A percentile compares a stretch with the other conserved stretches of the same genome.
phyloP scores from a whole-genome alignment of 805 yeast species.

The Candida nanaspora region DNA sequence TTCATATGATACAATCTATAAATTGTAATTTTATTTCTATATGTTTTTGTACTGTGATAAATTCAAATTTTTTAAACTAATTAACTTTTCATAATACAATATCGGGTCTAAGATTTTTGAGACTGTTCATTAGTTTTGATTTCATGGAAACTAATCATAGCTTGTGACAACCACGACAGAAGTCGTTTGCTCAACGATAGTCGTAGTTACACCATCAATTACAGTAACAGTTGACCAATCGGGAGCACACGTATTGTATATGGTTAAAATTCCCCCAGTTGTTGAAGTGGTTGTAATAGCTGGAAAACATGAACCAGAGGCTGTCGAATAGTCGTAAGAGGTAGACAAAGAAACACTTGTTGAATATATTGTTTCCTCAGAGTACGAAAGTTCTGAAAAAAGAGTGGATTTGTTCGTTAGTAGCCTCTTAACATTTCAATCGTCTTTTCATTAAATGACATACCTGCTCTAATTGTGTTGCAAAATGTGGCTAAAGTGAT shows the following conservation, averaged over 20 bases:
- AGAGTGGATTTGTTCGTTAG: not conserved
- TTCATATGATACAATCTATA: too few species aligned
- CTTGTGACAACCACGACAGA: not conserved
- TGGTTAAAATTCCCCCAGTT: constrained; percentile 2
- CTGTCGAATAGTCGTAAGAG: not conserved
- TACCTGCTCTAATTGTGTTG: not conserved
- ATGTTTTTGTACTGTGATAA: too few species aligned
- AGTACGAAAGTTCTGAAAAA: not conserved
- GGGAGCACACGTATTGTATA: constrained; percentile 11
- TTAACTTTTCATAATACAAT: too few species aligned
- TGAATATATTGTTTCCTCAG: not conserved
- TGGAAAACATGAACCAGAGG: not conserved
- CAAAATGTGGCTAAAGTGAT: too few species aligned
- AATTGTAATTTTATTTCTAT: too few species aligned
- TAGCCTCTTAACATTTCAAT: not conserved
- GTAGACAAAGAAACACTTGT: not conserved
- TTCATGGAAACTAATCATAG: constrained; percentile 1
- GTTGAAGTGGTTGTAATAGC: constrained; percentile 2
- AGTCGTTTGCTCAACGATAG: not conserved
- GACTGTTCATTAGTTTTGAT: too few species aligned
- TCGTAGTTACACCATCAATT: not conserved
- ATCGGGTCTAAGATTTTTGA: too few species aligned
- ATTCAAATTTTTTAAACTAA: too few species aligned
- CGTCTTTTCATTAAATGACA: not conserved
- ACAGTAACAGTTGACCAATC: constrained; percentile 8